Evolutionary conservation across 2,329 filamentous ascomycete species (phyloP), one percentile per base, ranked within the genome.

Genomic region (Chaetomiaceae sp.): DNA sequence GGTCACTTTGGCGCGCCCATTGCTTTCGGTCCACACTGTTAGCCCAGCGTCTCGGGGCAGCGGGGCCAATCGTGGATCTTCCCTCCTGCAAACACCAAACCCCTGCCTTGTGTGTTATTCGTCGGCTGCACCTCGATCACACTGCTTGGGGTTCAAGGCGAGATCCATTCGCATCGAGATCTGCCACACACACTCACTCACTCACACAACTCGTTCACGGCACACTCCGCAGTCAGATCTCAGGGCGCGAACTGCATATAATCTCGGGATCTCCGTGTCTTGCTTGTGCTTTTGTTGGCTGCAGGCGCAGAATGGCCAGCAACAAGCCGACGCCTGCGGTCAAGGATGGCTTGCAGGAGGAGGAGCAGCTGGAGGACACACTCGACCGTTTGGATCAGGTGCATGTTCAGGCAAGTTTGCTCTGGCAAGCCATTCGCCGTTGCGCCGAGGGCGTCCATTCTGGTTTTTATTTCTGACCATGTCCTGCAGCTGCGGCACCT

Each of bases 371-470:
- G 6, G 68, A 73, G 49, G 65, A 69, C 48, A 71, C 70, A 19
- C 66, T 79, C 55, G 64, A 72, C 55, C 67, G 70, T 27, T 66
- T 80, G 42, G 74, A 76, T 54, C 64, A 75, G 38, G 62, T 79
- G n/a, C 74, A 79, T 56, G 65, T 75, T 56, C 73, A 76, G 68
- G 76, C 72, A 70, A 55, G 58, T 42, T 32, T 33, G 37, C 24
- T 20, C 39, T 9, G 27, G 38, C 45, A 45, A 19, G 38, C 51
- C 6, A 19, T 37, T 38, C 15, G 15, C 44, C 37, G 40, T 42
- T 15, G 22, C 26, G 27, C 20, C 19, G 14, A 11, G 18, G 40
- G 26, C 41, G 11, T 36, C 6, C 29, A 14, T 9, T 9, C 22
- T 9, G 22, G 5, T 9, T 35, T 33, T 30, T 11, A 38, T 34